Base-by-base conservation (phyloP, 2,329 filamentous ascomycete genomes). In the Cladosporium colombiae region DNA sequence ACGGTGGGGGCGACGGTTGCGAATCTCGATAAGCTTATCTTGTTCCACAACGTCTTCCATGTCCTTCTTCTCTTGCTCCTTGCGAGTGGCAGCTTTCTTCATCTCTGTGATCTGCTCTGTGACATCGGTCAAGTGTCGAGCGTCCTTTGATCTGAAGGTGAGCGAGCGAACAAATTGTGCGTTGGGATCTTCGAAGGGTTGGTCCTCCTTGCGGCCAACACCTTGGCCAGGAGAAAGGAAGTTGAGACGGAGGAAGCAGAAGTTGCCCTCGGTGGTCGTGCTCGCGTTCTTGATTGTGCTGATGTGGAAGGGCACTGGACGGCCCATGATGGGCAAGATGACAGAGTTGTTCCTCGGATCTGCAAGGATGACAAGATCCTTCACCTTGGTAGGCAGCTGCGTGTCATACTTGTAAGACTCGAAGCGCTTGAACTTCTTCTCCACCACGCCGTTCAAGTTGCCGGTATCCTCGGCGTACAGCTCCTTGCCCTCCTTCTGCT, bases 1-100 rank as follows among this genome's bases (percentile, higher is more conserved):
- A 68, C 94, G 90, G 71, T 91, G 88, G 37, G 95, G 95, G 65
- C 95, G 92, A 70, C 95, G 93, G 79, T 95, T 97, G 83, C 95
- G 86, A 71, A 98, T 93, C 76, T 97, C 93, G 71, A 96, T 84
- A 62, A 99, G 87, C 82, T 99, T 99, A 77, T 99, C 95, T 78
- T 99, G 95, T 79, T 98, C 95, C 6, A 99, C 93, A 25, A 99
- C 95, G 78, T 99, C 95, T 77, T 99, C 95, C 91, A 99, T 91
- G 73, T 99, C 94, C 82, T 99, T 99, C 87, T 98, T 97, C 80
- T 97, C 94, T 74, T 97, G 93, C 78, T 99, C 95, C 73, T 92
- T 91, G 79, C 96, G 93, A 50, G 92, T 87, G 5, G 91, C 89
- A 71, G 94, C 92, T 76, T 95, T 96, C 82, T 97, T 96, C 83